Conservation (phyloP, 139 green algal species). For the Bryopsis sp. region DNA sequence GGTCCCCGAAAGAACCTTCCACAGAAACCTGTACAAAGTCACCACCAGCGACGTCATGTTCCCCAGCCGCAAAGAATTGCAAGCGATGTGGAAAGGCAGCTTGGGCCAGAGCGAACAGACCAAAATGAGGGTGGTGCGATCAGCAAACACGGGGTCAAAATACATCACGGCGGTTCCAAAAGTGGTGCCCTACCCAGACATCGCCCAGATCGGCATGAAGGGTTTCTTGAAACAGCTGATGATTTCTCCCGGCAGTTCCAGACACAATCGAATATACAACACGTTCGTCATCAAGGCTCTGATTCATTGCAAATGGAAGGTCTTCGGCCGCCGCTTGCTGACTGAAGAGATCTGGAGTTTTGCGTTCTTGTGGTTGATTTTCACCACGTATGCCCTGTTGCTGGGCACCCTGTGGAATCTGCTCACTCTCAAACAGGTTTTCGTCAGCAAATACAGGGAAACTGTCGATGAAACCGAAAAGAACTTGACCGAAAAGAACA, state of each 20-base stretch:
- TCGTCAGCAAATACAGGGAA: too few species aligned
- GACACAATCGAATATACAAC: slow-evolving; percentile 1
- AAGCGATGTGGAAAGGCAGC: slow-evolving; percentile 12
- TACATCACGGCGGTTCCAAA: background rate
- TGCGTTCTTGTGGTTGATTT: background rate
- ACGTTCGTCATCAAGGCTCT: background rate
- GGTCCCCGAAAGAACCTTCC: slow-evolving; percentile 10
- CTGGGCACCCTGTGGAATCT: too few species aligned
- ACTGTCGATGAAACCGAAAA: too few species aligned
- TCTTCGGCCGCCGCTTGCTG: background rate
- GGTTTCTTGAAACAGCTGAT: slow-evolving; percentile 9
- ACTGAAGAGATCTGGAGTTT: slow-evolving; percentile 8
- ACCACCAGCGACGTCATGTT: background rate
- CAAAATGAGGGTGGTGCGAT: background rate
- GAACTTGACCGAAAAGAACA: too few species aligned
- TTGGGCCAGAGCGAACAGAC: background rate
- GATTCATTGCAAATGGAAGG: slow-evolving; percentile 16
- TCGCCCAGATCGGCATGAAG: slow-evolving; percentile 10
- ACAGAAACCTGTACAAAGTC: slow-evolving; percentile 12
- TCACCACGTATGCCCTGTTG: slow-evolving; percentile 1
- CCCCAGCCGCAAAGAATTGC: background rate
- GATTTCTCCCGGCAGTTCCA: slow-evolving; percentile 10
- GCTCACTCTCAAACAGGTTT: too few species aligned
- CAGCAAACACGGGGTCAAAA: slow-evolving; percentile 6
- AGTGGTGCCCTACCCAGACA: slow-evolving; percentile 17